phyloP scores from a whole-genome alignment of 352 stramenopile species.

The Detonula confervacea region DNA sequence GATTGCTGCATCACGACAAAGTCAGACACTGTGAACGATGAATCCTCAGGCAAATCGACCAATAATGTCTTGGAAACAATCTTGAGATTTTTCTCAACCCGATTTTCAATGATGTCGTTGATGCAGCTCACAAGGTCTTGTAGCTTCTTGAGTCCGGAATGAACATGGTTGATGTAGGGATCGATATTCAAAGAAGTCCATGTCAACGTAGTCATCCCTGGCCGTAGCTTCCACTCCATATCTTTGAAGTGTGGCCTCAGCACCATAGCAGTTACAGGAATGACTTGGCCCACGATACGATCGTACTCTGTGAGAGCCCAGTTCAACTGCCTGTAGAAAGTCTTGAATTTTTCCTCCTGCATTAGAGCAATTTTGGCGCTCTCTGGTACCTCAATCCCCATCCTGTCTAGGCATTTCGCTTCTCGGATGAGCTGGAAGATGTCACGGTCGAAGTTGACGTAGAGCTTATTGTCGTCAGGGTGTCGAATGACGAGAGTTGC shows the following conservation, averaged over 20 bases:
- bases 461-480: slow-evolving; percentile 96
- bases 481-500: slow-evolving; percentile 98
- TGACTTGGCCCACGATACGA: slow-evolving; percentile 95
- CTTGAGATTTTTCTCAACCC: slow-evolving; percentile 98
- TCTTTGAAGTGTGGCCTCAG: slow-evolving; percentile 96
- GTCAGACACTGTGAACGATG: slow-evolving; percentile 96
- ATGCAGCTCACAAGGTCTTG: slow-evolving; percentile 98
- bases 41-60: slow-evolving; percentile 95
- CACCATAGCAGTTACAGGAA: slow-evolving; percentile 95
- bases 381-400: slow-evolving; percentile 98
- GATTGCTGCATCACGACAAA: slow-evolving; percentile 97
- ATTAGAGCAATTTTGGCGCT: slow-evolving; percentile 97
- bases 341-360: slow-evolving; percentile 98
- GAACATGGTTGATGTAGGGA: slow-evolving; percentile 93
- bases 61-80: slow-evolving; percentile 97
- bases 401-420: slow-evolving; percentile 97
- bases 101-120: slow-evolving; percentile 99
- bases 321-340: slow-evolving; percentile 97
- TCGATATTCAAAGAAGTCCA: slow-evolving; percentile 99
- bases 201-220: slow-evolving; percentile 98
- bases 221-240: slow-evolving; percentile 98
- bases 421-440: slow-evolving; percentile 97
- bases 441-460: slow-evolving; percentile 99
- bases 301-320: slow-evolving; percentile 97
- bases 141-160: slow-evolving; percentile 92